Conservation (phyloP, 2,329 filamentous ascomycete species). For the Aspergillus versicolor region DNA sequence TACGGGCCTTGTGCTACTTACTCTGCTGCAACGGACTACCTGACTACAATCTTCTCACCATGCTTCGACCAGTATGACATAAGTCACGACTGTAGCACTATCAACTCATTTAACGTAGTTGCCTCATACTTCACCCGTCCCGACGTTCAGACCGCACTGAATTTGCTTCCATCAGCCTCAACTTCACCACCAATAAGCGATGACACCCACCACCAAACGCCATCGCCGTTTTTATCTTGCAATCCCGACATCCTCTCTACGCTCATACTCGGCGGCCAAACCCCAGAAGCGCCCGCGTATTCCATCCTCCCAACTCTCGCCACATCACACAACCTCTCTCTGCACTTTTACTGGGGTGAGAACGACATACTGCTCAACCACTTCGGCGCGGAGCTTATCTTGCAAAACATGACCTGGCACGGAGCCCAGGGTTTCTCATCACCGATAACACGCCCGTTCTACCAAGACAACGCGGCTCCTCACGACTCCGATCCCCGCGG, state of each 20-base stretch:
- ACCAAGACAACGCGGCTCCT: constrained; percentile 25
- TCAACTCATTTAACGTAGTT: constrained; percentile 23
- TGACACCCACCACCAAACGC: constrained; percentile 9
- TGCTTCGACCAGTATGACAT: constrained; percentile 40
- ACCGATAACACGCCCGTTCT: constrained; percentile 27
- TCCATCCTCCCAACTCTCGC: constrained; percentile 32
- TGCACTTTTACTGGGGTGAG: constrained; percentile 40
- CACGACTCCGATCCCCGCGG: background rate
- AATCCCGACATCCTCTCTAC: constrained; percentile 28
- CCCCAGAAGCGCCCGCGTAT: constrained; percentile 32
- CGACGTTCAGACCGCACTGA: constrained; percentile 35
- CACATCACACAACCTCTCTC: constrained; percentile 29
- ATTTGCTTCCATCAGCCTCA: constrained; percentile 20
- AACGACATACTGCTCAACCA: constrained; percentile 41
- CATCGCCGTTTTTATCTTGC: constrained; percentile 19
- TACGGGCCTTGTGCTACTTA: constrained; percentile 37
- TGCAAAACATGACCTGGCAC: constrained; percentile 45
- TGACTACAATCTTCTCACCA: constrained; percentile 19
- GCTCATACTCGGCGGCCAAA: constrained; percentile 21
- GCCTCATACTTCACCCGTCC: constrained; percentile 33
- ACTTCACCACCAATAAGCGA: background rate
- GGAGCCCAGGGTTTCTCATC: constrained; percentile 36
- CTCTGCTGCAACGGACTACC: constrained; percentile 34
- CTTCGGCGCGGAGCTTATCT: constrained; percentile 33
- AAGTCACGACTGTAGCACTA: constrained; percentile 29